Percentiles rank a stretch among this genome's conserved stretches.
phyloP scores from a whole-genome alignment of 129 eudicot species.

The Sambucus nigra region DNA sequence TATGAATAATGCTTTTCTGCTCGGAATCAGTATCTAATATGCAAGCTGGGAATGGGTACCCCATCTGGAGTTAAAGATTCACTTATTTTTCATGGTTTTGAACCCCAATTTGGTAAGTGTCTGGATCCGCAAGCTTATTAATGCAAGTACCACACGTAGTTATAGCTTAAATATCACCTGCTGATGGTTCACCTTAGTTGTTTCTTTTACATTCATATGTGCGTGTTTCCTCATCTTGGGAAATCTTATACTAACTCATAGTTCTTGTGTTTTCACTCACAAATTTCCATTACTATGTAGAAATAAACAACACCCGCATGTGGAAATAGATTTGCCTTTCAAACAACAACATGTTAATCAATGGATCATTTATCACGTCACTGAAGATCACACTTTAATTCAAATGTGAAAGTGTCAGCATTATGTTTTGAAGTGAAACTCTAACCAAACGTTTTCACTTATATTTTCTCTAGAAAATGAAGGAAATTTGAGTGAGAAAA shows the following conservation, averaged over 20 bases:
- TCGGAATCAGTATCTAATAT: slow-evolving; percentile 70
- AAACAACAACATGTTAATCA: slow-evolving; percentile 12
- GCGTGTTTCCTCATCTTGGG: slow-evolving; percentile 49
- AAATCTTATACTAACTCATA: slow-evolving; percentile 5
- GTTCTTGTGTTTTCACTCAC: slow-evolving; percentile 1
- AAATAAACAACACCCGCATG: not conserved
- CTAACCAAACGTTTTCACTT: not conserved
- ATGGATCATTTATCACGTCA: slow-evolving; percentile 4
- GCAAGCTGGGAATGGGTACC: slow-evolving; percentile 54
- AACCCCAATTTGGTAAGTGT: slow-evolving; percentile 70
- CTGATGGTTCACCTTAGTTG: slow-evolving; percentile 43
- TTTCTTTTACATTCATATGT: slow-evolving; percentile 41
- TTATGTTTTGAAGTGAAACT: not conserved
- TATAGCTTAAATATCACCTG: slow-evolving; percentile 61
- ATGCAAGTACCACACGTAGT: slow-evolving; percentile 55
- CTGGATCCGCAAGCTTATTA: slow-evolving; percentile 79
- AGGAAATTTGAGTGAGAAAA: not conserved
- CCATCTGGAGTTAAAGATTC: slow-evolving; percentile 59
- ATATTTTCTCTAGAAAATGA: too few relatives aligned
- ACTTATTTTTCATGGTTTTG: slow-evolving; percentile 57
- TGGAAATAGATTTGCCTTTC: slow-evolving; percentile 4
- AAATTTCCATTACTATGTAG: slow-evolving; percentile 1
- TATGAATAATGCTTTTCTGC: slow-evolving; percentile 65
- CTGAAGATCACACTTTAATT: slow-evolving; percentile 11
- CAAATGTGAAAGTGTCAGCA: not conserved